Evolutionary conservation across 495 filamentous ascomycete genomes (phyloP).

Genomic region (Parathielavia appendiculata): DNA sequence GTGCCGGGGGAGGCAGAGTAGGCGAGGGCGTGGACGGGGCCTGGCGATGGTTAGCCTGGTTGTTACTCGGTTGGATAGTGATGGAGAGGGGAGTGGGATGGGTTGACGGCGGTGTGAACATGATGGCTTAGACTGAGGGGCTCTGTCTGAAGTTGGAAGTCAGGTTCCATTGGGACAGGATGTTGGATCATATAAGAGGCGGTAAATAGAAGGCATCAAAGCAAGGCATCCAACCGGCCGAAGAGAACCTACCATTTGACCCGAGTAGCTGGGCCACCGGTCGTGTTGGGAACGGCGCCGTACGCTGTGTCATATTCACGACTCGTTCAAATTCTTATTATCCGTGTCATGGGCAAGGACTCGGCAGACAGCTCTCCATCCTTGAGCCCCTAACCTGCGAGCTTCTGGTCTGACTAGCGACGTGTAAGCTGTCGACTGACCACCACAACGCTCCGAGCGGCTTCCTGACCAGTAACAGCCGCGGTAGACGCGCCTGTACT

Average conservation of each 20-base stretch:
- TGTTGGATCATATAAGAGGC: background rate
- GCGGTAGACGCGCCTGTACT: background rate
- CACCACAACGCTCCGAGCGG: background rate
- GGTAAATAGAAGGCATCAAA: background rate
- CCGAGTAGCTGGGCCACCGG: slow-evolving; percentile 42
- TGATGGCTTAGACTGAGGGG: background rate
- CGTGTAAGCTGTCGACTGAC: background rate
- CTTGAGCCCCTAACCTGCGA: background rate
- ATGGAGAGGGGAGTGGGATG: background rate
- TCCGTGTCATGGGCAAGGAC: background rate
- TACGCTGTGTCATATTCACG: slow-evolving; percentile 1
- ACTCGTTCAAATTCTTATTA: background rate
- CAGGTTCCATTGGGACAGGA: background rate
- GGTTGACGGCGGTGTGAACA: background rate
- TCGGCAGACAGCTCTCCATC: slow-evolving; percentile 9
- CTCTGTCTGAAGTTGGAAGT: background rate
- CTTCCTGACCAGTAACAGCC: background rate
- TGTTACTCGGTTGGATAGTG: background rate
- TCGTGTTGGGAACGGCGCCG: slow-evolving; percentile 33
- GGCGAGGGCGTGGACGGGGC: slow-evolving; percentile 66
- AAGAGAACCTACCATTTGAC: slow-evolving; percentile 29
- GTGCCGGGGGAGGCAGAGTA: slow-evolving; percentile 64
- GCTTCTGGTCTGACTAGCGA: background rate
- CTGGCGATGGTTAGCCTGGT: slow-evolving; percentile 36
- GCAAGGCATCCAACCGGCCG: background rate